A percentile compares a stretch with the other conserved stretches of the same genome.
Evolutionary conservation across 768 basidiomycete genomes (phyloP).

Genomic region (Termitomyces sp.): DNA sequence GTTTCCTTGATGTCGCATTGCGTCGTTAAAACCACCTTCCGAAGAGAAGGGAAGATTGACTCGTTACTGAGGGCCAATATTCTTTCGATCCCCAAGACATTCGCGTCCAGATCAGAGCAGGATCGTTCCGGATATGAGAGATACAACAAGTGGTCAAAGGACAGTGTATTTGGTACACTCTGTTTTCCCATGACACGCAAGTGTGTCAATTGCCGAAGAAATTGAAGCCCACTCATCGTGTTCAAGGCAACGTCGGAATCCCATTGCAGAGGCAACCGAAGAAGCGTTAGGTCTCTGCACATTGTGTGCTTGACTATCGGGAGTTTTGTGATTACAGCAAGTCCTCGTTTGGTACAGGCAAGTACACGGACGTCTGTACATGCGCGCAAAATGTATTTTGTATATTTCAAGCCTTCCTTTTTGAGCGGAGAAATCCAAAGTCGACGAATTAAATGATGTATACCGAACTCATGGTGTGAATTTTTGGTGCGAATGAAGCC

Average conservation of each 20-base stretch:
- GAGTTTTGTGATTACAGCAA: conserved; percentile 16
- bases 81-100: conserved; percentile 7
- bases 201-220: conserved; percentile 26
- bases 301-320: conserved; percentile 19
- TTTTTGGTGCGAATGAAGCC: conserved; percentile 8
- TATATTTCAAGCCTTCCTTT: conserved; percentile 13
- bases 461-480: conserved; percentile 7
- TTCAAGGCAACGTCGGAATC: conserved; percentile 11
- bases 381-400: conserved; percentile 19
- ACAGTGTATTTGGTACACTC: conserved; percentile 17
- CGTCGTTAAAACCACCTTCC: conserved; percentile 25
- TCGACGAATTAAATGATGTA: conserved; percentile 18
- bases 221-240: conserved; percentile 18
- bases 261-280: conserved; percentile 18
- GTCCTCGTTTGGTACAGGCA: conserved; percentile 24
- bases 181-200: conserved; percentile 26
- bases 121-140: conserved; percentile 21
- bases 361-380: conserved; percentile 25
- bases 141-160: conserved; percentile 21
- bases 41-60: conserved; percentile 20
- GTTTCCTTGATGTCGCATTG: conserved; percentile 16
- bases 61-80: conserved; percentile 17
- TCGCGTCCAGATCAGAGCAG: conserved; percentile 4
- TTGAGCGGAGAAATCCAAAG: conserved; percentile 29
- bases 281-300: conserved; percentile 26